Evolutionary conservation across 2,329 filamentous ascomycete species (phyloP).

Genomic region (Pestalotiopsis sp.): DNA sequence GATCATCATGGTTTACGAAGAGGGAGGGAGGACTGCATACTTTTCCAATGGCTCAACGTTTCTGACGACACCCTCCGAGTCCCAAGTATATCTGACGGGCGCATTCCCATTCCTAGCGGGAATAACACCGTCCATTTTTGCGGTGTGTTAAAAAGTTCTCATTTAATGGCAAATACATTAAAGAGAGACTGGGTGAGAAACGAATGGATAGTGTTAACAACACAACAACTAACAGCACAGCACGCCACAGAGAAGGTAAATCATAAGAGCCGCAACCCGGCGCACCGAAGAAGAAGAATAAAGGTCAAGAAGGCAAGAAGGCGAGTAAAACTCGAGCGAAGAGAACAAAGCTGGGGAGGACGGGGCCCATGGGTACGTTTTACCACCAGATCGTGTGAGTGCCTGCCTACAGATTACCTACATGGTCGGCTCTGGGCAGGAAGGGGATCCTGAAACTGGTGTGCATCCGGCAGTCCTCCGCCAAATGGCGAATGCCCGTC

Average conservation of each 20-base stretch:
- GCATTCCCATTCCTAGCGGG: slow-evolving; percentile 24
- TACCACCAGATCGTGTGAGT: not conserved
- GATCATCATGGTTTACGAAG: not conserved
- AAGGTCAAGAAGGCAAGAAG: not conserved
- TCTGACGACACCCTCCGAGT: slow-evolving; percentile 24
- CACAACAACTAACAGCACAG: not conserved
- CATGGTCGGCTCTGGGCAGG: not conserved
- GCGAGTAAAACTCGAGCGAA: not conserved
- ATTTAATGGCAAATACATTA: slow-evolving; percentile 2
- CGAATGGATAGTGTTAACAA: not conserved
- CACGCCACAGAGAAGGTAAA: not conserved
- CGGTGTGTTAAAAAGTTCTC: not conserved
- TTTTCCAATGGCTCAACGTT: slow-evolving; percentile 31
- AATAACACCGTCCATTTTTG: slow-evolving; percentile 29
- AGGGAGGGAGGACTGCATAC: slow-evolving; percentile 19
- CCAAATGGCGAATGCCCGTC: not conserved
- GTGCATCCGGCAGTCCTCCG: not conserved
- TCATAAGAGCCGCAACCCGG: not conserved
- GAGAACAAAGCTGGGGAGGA: not conserved
- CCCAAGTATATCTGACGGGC: slow-evolving; percentile 28
- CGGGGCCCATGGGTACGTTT: not conserved
- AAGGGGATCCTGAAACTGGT: slow-evolving; percentile 7
- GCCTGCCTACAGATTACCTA: not conserved
- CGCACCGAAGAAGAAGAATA: slow-evolving; percentile 4
- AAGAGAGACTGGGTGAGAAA: not conserved